Evolutionary conservation across 495 filamentous ascomycete species (phyloP).

Genomic region (Cryomyces minteri): DNA sequence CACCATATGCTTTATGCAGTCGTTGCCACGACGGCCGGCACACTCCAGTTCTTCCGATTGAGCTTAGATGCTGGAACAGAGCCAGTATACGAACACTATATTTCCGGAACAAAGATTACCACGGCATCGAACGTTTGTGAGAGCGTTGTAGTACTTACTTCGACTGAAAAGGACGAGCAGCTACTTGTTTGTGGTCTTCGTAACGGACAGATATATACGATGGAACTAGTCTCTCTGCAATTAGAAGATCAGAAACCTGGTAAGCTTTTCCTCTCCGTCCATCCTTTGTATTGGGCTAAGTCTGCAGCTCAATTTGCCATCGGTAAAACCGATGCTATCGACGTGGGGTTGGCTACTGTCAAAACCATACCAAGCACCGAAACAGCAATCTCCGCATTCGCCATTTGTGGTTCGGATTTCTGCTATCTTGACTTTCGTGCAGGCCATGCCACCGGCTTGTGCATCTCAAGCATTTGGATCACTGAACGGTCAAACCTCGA

Average conservation of each 20-base stretch:
- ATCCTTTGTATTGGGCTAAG: not conserved
- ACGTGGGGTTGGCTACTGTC: constrained; percentile 5
- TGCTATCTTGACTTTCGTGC: constrained; percentile 2
- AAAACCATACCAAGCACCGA: constrained; percentile 1
- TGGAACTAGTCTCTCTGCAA: not conserved
- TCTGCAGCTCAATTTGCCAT: not conserved
- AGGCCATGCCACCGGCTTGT: not conserved
- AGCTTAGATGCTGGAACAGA: not conserved
- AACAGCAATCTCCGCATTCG: constrained; percentile 7
- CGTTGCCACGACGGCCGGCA: not conserved
- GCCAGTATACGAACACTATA: not conserved
- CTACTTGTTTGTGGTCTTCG: constrained; percentile 14
- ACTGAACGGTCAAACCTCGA: constrained; percentile 7
- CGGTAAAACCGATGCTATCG: not conserved
- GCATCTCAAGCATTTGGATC: constrained; percentile 15
- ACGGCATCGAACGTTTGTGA: constrained; percentile 5
- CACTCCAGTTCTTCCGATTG: not conserved
- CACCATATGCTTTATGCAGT: not conserved
- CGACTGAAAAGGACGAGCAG: not conserved
- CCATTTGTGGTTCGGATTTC: constrained; percentile 8
- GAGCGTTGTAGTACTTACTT: constrained; percentile 3
- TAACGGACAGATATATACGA: constrained; percentile 9
- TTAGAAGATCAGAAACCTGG: not conserved
- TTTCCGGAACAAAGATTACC: not conserved
- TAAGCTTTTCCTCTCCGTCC: not conserved